Evolutionary conservation across 495 filamentous ascomycete genomes (phyloP), one percentile per base, ranked within the genome.

Genomic region (Cairneyella variabilis): DNA sequence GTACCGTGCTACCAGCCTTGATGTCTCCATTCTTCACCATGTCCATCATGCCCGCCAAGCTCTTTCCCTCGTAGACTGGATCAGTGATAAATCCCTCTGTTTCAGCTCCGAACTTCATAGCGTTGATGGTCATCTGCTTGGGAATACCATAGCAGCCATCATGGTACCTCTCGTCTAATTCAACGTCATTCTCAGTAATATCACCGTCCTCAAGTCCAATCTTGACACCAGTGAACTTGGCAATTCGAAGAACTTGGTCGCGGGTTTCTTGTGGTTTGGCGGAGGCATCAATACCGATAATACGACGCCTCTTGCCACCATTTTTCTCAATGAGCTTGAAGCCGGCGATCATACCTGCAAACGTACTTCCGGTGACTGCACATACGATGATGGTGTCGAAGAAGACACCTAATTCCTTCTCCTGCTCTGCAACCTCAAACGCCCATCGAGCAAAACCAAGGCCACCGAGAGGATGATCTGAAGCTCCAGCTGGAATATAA

Each of bases 1-100:
- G 51, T 16, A 84, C 74, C 65, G 80, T 84, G 34, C 71, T 75
- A 0, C 73, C 80, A 7, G 64, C 60, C 0, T 21, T 21, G 39
- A 86, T 78, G 56, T 80, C 78, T 4, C 73, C 81, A 38, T 68
- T 71, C 26, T 66, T 67, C n/a, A 85, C 76, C 73, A 84, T 64
- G 59, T 81, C 78, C 63, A 84, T 71, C 77, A 86, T 76, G 0
- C 83, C 82, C 2, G 82, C 80, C 55, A 87, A 64, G 51, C 76
- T 83, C 72, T 85, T 86, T 0, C 83, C 83, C 63, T 83, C 79
- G 57, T 87, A 85, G 2, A 87, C 83, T 0, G 82, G 82, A 61
- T 86, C 83, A 8, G 82, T 84, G 44, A 87, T 82, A 51, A 85
- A 82, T 0, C 74, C 82, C 68, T 85, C 83, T 27, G 77, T 84